These are phyloP conservation scores for Aspergillus latus DNA, from an alignment of 2,329 filamentous ascomycete species.

Conservation along the genomic window DNA sequence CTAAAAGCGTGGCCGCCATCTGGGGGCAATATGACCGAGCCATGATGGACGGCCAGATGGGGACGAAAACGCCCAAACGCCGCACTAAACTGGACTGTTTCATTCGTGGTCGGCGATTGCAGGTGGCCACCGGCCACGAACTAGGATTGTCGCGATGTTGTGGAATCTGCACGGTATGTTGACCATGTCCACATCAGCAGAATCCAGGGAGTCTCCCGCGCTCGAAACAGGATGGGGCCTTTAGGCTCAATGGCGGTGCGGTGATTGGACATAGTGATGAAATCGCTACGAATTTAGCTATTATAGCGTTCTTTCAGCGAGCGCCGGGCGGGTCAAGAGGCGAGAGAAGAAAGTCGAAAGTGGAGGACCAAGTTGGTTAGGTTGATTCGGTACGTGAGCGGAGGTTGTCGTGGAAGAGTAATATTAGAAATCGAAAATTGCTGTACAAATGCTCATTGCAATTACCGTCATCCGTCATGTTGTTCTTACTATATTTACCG, in stretches of 20 bases:
- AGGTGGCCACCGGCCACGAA: constrained; percentile 8
- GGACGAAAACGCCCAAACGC: constrained; percentile 1
- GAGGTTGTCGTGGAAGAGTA: too few species aligned
- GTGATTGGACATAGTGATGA: neutral
- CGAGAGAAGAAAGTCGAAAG: too few species aligned
- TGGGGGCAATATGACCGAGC: neutral
- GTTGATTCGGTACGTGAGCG: too few species aligned
- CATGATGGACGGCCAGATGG: neutral
- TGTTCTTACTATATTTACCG: too few species aligned
- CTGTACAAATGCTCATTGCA: too few species aligned
- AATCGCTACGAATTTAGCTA: neutral
- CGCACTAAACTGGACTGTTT: neutral
- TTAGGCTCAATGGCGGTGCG: neutral
- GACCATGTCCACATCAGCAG: neutral
- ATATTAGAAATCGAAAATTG: too few species aligned
- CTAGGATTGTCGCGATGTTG: constrained; percentile 10
- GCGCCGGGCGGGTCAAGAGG: neutral
- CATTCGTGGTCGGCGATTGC: constrained; percentile 1
- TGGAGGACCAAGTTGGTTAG: too few species aligned
- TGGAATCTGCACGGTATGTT: constrained; percentile 12
- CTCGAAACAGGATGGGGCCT: neutral
- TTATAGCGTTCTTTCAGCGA: neutral
- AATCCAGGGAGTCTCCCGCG: neutral
- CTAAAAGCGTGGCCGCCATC: constrained; percentile 11
- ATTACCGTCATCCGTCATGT: too few species aligned